These are phyloP conservation scores for Cordyceps fumosorosea DNA, from an alignment of 2,329 filamentous ascomycete species.

Conservation along the genomic window DNA sequence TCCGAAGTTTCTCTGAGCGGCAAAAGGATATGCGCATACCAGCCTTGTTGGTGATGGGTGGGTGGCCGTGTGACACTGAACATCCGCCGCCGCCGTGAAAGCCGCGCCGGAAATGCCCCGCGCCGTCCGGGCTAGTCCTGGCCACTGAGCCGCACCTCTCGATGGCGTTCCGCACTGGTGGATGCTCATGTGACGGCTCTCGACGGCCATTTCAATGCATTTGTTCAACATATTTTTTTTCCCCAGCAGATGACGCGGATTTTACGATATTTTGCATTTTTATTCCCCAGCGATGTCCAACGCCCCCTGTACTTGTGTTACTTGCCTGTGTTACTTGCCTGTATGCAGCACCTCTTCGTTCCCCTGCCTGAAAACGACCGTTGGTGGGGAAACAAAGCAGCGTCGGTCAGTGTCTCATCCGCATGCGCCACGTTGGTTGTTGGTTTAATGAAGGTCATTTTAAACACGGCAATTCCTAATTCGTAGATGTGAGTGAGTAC, in stretches of 20 bases:
- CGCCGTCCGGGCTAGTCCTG: background rate
- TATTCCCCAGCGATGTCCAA: too few relatives aligned
- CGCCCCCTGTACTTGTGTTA: too few relatives aligned
- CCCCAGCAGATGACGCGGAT: too few relatives aligned
- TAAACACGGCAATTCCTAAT: too few relatives aligned
- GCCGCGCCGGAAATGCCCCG: slow-evolving; percentile 11
- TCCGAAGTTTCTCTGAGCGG: background rate
- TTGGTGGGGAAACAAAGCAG: slow-evolving; percentile 4
- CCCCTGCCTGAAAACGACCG: background rate
- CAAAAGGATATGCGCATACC: too few relatives aligned
- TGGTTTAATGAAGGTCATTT: background rate
- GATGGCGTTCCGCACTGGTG: slow-evolving; percentile 5
- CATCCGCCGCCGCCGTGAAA: background rate
- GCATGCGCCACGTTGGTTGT: background rate
- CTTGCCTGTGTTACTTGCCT: too few relatives aligned
- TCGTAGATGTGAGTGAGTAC: too few relatives aligned
- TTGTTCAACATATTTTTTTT: too few relatives aligned
- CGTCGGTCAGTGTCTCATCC: background rate
- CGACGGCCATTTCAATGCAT: background rate
- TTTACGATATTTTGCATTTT: too few relatives aligned
- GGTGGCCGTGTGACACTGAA: background rate
- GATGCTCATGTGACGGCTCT: slow-evolving; percentile 4
- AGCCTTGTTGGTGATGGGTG: too few relatives aligned
- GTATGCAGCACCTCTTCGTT: too few relatives aligned
- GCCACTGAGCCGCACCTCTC: background rate